A percentile compares a stretch with the other conserved stretches of the same genome.
Conservation (phyloP, 2,329 filamentous ascomycete genomes). For the Fusarium verticillioides region DNA sequence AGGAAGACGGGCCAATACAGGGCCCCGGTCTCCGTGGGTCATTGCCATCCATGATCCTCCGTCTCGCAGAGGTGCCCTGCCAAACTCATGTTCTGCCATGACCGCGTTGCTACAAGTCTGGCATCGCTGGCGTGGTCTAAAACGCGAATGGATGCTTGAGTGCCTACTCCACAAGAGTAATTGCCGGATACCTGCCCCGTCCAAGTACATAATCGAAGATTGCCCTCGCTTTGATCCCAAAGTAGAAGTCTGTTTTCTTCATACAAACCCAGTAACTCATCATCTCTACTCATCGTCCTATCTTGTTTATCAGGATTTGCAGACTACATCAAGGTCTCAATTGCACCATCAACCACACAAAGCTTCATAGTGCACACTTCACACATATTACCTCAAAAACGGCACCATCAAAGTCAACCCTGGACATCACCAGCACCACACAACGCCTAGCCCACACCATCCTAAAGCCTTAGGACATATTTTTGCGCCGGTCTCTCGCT, state of each 20-base stretch:
- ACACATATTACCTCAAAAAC: neutral
- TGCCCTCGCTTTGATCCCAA: conserved; percentile 44
- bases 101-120: conserved; percentile 33
- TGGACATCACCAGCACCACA: conserved; percentile 28
- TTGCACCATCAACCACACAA: conserved; percentile 12
- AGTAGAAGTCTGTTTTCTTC: conserved; percentile 41
- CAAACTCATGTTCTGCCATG: conserved; percentile 24
- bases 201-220: conserved; percentile 46
- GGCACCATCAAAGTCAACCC: conserved; percentile 22
- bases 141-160: conserved; percentile 25
- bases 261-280: conserved; percentile 21
- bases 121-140: conserved; percentile 35
- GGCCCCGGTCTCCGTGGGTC: conserved; percentile 34
- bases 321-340: conserved; percentile 29
- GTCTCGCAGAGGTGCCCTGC: conserved; percentile 37
- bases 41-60: conserved; percentile 32
- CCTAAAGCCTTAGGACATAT: conserved; percentile 4
- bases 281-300: conserved; percentile 22
- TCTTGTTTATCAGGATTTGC: conserved; percentile 19
- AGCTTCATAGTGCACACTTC: neutral
- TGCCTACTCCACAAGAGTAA: conserved; percentile 34
- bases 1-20: conserved; percentile 28
- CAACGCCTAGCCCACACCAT: conserved; percentile 35
- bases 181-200: conserved; percentile 36
- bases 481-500: conserved; percentile 11